A percentile compares a stretch with the other conserved stretches of the same genome.
Evolutionary conservation across 2,329 filamentous ascomycete genomes (phyloP).

Genomic region (Dactylellina parvicollis): DNA sequence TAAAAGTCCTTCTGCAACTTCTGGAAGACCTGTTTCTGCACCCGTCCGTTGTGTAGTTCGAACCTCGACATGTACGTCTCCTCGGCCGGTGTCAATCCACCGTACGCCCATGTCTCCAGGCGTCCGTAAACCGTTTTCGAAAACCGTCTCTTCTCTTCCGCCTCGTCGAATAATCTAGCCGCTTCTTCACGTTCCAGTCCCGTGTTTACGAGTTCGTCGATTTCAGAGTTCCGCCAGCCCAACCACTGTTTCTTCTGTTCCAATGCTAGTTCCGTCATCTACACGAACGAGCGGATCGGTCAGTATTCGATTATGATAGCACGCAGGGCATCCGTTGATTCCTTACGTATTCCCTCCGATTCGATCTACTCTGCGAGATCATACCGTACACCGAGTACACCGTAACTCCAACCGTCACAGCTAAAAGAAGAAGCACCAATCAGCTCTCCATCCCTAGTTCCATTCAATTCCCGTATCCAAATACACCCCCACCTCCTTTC

Average conservation of each 20-base stretch:
- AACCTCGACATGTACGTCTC: conserved; percentile 55
- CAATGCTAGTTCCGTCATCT: conserved; percentile 18
- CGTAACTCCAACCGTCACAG: conserved; percentile 48
- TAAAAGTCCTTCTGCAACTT: conserved; percentile 50
- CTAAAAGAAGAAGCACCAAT: too few species aligned
- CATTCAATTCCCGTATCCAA: too few species aligned
- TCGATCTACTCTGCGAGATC: conserved; percentile 46
- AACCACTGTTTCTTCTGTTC: conserved; percentile 46
- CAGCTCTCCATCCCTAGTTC: too few species aligned
- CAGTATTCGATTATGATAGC: background rate
- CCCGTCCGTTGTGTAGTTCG: conserved; percentile 39
- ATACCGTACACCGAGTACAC: conserved; percentile 49
- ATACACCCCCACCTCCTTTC: too few species aligned
- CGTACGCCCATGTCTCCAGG: conserved; percentile 56
- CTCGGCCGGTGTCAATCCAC: conserved; percentile 57
- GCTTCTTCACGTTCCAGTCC: conserved; percentile 44
- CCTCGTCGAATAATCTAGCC: conserved; percentile 37
- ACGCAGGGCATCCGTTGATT: background rate
- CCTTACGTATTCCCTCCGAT: conserved; percentile 53
- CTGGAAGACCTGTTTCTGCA: conserved; percentile 47
- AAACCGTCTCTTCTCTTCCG: conserved; percentile 42
- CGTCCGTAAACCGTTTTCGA: conserved; percentile 53
- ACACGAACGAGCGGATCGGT: background rate
- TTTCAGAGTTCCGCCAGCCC: conserved; percentile 36
- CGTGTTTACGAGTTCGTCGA: conserved; percentile 37